phyloP scores from a whole-genome alignment of 495 filamentous ascomycete species.

The Polyplosphaeria fusca region DNA sequence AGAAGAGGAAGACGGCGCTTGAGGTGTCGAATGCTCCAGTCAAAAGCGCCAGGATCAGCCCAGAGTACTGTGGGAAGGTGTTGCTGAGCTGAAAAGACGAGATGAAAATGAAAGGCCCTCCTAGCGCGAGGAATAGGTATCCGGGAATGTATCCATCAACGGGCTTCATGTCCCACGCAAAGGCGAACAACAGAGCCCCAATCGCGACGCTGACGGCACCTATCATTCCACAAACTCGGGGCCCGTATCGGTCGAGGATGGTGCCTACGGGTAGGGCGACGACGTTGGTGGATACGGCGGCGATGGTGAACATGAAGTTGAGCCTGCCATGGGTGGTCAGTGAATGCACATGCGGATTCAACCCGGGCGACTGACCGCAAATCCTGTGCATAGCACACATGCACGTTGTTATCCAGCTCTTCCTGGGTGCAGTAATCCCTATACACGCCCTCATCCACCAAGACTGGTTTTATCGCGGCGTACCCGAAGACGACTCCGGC shows the following conservation, averaged over 20 bases:
- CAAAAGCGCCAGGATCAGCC: conserved; percentile 76
- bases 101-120: conserved; percentile 88
- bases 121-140: conserved; percentile 78
- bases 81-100: conserved; percentile 91
- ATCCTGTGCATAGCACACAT: conserved; percentile 70
- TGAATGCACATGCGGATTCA: neutral
- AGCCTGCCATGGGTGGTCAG: conserved; percentile 42
- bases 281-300: conserved; percentile 83
- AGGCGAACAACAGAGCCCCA: conserved; percentile 69
- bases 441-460: conserved; percentile 75
- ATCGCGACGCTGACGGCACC: conserved; percentile 64
- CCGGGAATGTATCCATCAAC: conserved; percentile 75
- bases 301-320: conserved; percentile 91
- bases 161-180: conserved; percentile 59
- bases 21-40: conserved; percentile 90
- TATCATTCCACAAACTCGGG: conserved; percentile 70
- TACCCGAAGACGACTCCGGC: conserved; percentile 81
- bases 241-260: conserved; percentile 79
- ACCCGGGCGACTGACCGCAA: conserved; percentile 51
- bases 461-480: conserved; percentile 77
- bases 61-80: conserved; percentile 80
- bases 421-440: conserved; percentile 56
- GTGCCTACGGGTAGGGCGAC: conserved; percentile 81
- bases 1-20: conserved; percentile 83
- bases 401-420: conserved; percentile 58